phyloP scores from a whole-genome alignment of 2,329 filamentous ascomycete genomes.

The Fusarium sp. region DNA sequence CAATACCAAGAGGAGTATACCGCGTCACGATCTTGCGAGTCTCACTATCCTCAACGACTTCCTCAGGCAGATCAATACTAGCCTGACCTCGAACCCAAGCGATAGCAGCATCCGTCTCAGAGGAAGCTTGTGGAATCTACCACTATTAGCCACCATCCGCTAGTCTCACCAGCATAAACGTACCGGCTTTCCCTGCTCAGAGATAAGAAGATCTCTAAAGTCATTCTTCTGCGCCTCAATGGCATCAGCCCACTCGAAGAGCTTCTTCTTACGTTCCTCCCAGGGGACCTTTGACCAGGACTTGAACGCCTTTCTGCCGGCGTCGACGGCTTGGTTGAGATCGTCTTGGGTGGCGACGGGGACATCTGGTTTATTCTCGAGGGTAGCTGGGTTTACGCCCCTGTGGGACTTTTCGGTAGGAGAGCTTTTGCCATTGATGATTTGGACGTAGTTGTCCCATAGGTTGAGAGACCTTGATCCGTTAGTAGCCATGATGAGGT shows the following conservation, averaged over 20 bases:
- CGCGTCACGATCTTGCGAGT: conserved; percentile 50
- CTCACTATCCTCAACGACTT: conserved; percentile 56
- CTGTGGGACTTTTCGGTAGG: conserved; percentile 36
- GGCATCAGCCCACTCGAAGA: conserved; percentile 47
- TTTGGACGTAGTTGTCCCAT: conserved; percentile 40
- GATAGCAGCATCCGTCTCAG: conserved; percentile 45
- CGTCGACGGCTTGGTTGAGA: conserved; percentile 45
- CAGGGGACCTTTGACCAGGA: conserved; percentile 47
- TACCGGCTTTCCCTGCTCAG: conserved; percentile 52
- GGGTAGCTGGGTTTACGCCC: conserved; percentile 50
- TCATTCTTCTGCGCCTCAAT: conserved; percentile 38
- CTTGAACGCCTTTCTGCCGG: conserved; percentile 46
- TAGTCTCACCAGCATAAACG: accelerated
- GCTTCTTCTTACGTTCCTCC: conserved; percentile 40
- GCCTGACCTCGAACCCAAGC: conserved; percentile 50
- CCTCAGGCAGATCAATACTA: conserved; percentile 50
- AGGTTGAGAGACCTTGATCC: conserved; percentile 24
- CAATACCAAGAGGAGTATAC: conserved; percentile 59
- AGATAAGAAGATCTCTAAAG: conserved; percentile 44
- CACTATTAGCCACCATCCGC: accelerated
- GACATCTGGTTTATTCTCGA: conserved; percentile 50
- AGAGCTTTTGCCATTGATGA: conserved; percentile 42
- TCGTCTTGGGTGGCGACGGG: conserved; percentile 45
- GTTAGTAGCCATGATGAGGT: conserved; percentile 27
- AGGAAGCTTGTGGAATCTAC: conserved; percentile 42